These are phyloP conservation scores for Cystobasidium sp. DNA, from an alignment of 1,284 basidiomycete genomes.

Conservation along the genomic window DNA sequence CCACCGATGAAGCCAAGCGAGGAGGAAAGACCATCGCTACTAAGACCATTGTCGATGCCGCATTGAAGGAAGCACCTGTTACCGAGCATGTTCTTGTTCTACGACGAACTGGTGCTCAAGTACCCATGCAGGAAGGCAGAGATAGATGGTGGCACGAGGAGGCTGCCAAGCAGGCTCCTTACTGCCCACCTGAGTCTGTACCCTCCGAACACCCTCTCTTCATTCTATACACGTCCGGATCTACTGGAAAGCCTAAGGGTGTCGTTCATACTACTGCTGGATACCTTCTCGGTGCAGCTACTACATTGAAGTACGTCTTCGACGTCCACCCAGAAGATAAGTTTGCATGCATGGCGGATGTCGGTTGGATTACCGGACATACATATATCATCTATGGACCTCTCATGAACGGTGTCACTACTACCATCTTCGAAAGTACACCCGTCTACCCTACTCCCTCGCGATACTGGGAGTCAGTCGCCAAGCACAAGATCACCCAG, in stretches of 20 bases:
- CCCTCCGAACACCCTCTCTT: slow-evolving; percentile 91
- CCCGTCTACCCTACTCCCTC: slow-evolving; percentile 95
- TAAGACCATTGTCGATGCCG: slow-evolving; percentile 92
- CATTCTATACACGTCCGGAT: slow-evolving; percentile 74
- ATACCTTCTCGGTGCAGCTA: slow-evolving; percentile 59
- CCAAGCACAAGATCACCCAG: slow-evolving; percentile 90
- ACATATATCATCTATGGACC: slow-evolving; percentile 98
- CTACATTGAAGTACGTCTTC: slow-evolving; percentile 81
- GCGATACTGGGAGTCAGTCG: slow-evolving; percentile 95
- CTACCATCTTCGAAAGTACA: slow-evolving; percentile 94
- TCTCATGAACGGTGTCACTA: slow-evolving; percentile 83
- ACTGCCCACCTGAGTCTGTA: slow-evolving; percentile 87
- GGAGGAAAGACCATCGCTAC: slow-evolving; percentile 95
- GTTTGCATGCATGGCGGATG: slow-evolving; percentile 98
- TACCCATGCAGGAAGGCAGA: slow-evolving; percentile 81
- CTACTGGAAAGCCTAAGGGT: slow-evolving; percentile 73
- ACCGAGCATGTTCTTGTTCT: slow-evolving; percentile 93
- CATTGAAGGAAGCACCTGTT: slow-evolving; percentile 78
- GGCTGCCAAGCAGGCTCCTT: slow-evolving; percentile 67
- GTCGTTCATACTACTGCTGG: slow-evolving; percentile 93
- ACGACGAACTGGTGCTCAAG: slow-evolving; percentile 80
- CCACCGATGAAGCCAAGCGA: slow-evolving; percentile 90
- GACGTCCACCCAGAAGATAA: slow-evolving; percentile 77
- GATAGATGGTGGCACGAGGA: slow-evolving; percentile 99
- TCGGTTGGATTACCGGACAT: slow-evolving; percentile 99